Evolutionary conservation across 2,329 filamentous ascomycete genomes (phyloP).

Genomic region (Elsinoe perseae): DNA sequence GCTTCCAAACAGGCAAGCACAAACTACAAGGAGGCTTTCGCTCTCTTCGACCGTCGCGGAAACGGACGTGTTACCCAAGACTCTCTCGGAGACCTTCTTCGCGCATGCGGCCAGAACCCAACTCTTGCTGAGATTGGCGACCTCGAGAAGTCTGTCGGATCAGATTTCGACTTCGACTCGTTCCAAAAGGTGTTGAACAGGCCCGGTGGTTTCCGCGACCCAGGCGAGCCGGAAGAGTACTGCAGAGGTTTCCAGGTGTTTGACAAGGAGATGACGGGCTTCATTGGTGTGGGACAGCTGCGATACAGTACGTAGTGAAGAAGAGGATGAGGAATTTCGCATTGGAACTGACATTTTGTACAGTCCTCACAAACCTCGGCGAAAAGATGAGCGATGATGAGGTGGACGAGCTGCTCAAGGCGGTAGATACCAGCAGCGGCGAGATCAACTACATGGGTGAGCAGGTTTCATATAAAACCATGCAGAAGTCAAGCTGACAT

Average conservation of each 20-base stretch:
- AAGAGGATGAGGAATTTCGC: neutral
- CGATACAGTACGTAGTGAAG: conserved; percentile 58
- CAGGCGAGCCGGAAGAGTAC: conserved; percentile 96
- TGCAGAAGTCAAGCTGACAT: conserved; percentile 15
- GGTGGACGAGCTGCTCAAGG: conserved; percentile 97
- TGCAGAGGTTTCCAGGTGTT: conserved; percentile 98
- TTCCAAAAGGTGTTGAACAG: conserved; percentile 96
- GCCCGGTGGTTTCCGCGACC: conserved; percentile 94
- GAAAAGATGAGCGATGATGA: conserved; percentile 99
- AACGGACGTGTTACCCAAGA: conserved; percentile 84
- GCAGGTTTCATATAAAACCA: no score
- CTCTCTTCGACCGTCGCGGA: conserved; percentile 98
- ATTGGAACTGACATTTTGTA: neutral
- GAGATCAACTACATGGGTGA: conserved; percentile 96
- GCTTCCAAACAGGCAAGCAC: conserved; percentile 55
- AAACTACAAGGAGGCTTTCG: conserved; percentile 99
- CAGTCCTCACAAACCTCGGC: conserved; percentile 88
- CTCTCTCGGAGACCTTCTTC: conserved; percentile 83
- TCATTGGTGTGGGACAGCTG: conserved; percentile 94
- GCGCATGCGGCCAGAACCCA: conserved; percentile 96
- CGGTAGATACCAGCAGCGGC: conserved; percentile 88
- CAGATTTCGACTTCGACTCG: conserved; percentile 95
- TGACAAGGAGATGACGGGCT: conserved; percentile 97
- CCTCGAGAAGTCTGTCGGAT: conserved; percentile 79
- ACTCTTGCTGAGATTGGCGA: conserved; percentile 88